Percentiles rank a stretch among this genome's conserved stretches.
phyloP scores from a whole-genome alignment of 2,329 filamentous ascomycete genomes.

The Neonectria coccinea region DNA sequence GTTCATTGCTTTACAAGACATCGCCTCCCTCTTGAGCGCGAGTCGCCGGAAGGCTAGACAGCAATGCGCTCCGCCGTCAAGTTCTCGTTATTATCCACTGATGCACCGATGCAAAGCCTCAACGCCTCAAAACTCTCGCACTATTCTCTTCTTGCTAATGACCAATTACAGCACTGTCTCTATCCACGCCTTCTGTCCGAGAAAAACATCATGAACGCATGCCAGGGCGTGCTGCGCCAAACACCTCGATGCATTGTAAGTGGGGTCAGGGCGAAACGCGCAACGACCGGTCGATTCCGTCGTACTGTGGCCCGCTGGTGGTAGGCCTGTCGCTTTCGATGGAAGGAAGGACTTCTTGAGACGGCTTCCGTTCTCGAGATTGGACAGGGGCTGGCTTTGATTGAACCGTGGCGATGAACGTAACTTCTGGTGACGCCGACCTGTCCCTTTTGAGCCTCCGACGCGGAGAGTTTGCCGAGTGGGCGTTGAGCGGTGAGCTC shows the following conservation, averaged over 20 bases:
- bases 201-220: conserved; percentile 11
- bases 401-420: conserved; percentile 1
- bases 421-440: conserved; percentile 25
- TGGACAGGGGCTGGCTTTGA: background rate
- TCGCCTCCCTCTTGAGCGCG: conserved; percentile 1
- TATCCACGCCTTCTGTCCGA: conserved; percentile 5
- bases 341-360: conserved; percentile 22
- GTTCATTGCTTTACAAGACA: conserved; percentile 9
- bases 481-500: conserved; percentile 26
- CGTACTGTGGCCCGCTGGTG: conserved; percentile 42
- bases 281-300: conserved; percentile 48
- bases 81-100: conserved; percentile 6
- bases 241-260: background rate
- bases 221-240: background rate
- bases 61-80: background rate
- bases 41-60: background rate
- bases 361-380: background rate
- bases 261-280: conserved; percentile 27
- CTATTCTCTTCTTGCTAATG: conserved; percentile 3
- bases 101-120: conserved; percentile 1
- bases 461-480: conserved; percentile 1
- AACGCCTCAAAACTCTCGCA: conserved; percentile 11
- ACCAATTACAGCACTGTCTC: conserved; percentile 4
- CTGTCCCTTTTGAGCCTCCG: conserved; percentile 28
- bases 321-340: conserved; percentile 37